phyloP scores from a whole-genome alignment of 768 basidiomycete genomes.

The Amanita jacksonii region DNA sequence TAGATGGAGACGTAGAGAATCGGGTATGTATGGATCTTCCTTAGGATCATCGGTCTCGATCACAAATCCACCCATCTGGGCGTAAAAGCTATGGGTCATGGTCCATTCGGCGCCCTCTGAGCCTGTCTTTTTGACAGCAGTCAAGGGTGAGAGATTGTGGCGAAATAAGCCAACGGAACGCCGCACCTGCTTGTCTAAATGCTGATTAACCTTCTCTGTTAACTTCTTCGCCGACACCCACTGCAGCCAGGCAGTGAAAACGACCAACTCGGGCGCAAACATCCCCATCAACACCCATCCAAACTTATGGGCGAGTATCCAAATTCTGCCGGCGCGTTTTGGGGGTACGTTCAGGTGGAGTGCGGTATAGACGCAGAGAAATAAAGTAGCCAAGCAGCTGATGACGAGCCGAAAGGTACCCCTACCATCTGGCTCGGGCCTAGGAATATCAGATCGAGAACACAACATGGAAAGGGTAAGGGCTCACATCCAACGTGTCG shows the following conservation, averaged over 20 bases:
- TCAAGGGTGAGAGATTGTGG: too few relatives aligned
- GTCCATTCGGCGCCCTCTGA: neutral
- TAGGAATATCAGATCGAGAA: too few relatives aligned
- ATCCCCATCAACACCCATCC: constrained; percentile 2
- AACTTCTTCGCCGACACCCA: neutral
- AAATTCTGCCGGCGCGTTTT: neutral
- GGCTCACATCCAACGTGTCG: too few relatives aligned
- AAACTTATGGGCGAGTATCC: neutral
- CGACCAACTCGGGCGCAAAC: neutral
- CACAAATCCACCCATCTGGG: neutral
- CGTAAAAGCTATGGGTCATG: neutral
- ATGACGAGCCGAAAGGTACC: neutral
- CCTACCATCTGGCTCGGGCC: too few relatives aligned
- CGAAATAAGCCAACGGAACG: too few relatives aligned
- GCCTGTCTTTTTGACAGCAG: too few relatives aligned
- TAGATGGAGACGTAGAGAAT: neutral
- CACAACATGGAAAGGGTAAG: too few relatives aligned
- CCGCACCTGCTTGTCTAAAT: neutral
- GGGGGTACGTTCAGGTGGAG: constrained; percentile 8
- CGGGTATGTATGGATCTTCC: neutral
- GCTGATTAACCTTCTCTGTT: neutral
- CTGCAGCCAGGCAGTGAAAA: neutral
- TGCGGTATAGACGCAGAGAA: constrained; percentile 9
- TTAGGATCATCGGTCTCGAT: neutral
- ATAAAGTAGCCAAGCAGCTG: constrained; percentile 10